Conservation (phyloP, 352 stramenopile genomes). For the Peronospora tabacina region DNA sequence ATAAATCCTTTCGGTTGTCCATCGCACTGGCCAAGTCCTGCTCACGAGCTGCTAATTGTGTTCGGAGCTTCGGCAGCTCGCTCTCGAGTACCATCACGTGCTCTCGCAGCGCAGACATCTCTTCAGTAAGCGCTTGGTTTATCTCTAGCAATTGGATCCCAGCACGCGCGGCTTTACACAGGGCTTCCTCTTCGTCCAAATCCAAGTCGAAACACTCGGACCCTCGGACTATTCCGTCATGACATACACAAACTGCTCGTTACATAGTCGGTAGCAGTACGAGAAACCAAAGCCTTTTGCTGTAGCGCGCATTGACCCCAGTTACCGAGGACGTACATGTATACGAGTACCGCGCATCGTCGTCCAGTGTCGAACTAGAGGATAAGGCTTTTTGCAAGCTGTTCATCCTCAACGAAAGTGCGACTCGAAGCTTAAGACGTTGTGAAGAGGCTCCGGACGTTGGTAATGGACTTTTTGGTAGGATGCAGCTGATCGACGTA, state of each 20-base stretch:
- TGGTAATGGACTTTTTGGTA: no score
- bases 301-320: neutral
- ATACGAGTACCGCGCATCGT: constrained; percentile 21
- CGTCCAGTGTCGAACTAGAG: constrained; percentile 16
- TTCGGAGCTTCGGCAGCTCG: constrained; percentile 37
- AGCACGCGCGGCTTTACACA: constrained; percentile 54
- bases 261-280: constrained; percentile 9
- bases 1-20: constrained; percentile 35
- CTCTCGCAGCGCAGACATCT: constrained; percentile 47
- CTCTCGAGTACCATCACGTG: constrained; percentile 49
- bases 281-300: neutral
- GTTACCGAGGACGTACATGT: constrained; percentile 6
- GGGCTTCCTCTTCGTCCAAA: constrained; percentile 53
- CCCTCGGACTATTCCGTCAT: constrained; percentile 12
- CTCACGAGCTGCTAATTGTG: constrained; percentile 32
- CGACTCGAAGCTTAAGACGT: constrained; percentile 2
- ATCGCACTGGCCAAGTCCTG: constrained; percentile 36
- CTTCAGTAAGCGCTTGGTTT: constrained; percentile 58
- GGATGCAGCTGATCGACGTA: no score
- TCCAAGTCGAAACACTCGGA: constrained; percentile 37
- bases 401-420: constrained; percentile 13
- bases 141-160: constrained; percentile 68
- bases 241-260: constrained; percentile 6
- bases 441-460: constrained; percentile 2
- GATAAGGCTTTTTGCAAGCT: constrained; percentile 18